These are phyloP conservation scores for Sporothrix dimorphospora DNA, from an alignment of 2,329 filamentous ascomycete species.

Conservation along the genomic window DNA sequence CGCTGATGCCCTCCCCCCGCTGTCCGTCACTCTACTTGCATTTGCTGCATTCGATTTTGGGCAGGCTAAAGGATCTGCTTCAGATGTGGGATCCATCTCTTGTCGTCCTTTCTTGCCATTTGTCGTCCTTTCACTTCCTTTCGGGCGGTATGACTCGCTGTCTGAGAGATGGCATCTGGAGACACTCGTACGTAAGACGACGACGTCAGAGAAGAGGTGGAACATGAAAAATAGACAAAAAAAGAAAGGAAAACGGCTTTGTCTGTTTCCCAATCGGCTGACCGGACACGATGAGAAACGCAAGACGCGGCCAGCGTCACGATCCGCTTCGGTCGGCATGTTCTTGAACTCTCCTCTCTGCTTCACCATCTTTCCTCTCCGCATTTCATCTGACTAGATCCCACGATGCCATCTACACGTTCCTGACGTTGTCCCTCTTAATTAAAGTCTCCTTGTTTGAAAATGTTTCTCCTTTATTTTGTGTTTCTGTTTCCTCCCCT, in stretches of 20 bases:
- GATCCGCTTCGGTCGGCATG: background rate
- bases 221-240: too few relatives aligned
- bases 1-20: background rate
- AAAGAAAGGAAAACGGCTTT: background rate
- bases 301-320: background rate
- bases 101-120: background rate
- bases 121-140: background rate
- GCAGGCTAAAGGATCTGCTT: slow-evolving; percentile 31
- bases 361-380: background rate
- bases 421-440: background rate
- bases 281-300: background rate
- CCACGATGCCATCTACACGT: slow-evolving; percentile 1
- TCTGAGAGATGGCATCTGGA: background rate
- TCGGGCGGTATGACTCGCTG: background rate
- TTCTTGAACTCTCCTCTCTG: slow-evolving; percentile 34
- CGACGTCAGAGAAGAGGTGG: background rate
- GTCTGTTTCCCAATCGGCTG: background rate
- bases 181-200: background rate
- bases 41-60: background rate
- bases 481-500: slow-evolving; percentile 35
- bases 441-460: slow-evolving; percentile 11
- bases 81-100: slow-evolving; percentile 17
- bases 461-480: slow-evolving; percentile 31
- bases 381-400: background rate
- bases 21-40: background rate